These are phyloP conservation scores for Neocallimastix lanati DNA, from an alignment of 192 early-diverging fungal species.

Conservation along the genomic window DNA sequence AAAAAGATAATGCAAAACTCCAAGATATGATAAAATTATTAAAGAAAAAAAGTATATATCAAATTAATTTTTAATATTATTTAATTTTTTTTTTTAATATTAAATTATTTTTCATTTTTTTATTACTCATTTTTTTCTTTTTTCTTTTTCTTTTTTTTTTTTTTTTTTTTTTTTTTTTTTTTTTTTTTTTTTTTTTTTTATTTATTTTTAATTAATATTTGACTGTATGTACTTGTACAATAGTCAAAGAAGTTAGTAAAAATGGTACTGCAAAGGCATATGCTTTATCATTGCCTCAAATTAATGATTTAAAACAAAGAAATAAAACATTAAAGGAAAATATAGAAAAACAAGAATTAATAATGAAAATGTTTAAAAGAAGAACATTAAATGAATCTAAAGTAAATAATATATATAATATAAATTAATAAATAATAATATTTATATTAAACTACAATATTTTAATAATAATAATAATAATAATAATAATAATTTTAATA, in stretches of 20 bases:
- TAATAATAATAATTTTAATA: too few species aligned
- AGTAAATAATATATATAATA: background rate
- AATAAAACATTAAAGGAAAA: background rate
- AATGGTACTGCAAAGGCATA: background rate
- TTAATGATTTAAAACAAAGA: background rate
- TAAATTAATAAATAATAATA: too few species aligned
- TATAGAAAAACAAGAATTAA: background rate
- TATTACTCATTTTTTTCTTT: too few species aligned
- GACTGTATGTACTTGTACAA: background rate
- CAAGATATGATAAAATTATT: background rate
- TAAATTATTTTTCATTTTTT: too few species aligned
- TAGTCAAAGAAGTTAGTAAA: background rate
- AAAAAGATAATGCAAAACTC: background rate
- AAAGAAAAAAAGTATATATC: background rate
- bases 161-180: too few species aligned
- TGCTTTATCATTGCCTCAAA: background rate
- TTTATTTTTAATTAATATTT: too few species aligned
- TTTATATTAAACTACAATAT: too few species aligned
- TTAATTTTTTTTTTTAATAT: too few species aligned
- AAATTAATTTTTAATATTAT: too few species aligned
- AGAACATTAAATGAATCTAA: background rate
- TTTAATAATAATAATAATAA: too few species aligned
- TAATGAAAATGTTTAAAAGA: background rate
- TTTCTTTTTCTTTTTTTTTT: too few species aligned
- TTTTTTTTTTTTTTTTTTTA: too few species aligned